Base-by-base conservation (phyloP, 208 protist species). In the Phytomonas serpens region DNA sequence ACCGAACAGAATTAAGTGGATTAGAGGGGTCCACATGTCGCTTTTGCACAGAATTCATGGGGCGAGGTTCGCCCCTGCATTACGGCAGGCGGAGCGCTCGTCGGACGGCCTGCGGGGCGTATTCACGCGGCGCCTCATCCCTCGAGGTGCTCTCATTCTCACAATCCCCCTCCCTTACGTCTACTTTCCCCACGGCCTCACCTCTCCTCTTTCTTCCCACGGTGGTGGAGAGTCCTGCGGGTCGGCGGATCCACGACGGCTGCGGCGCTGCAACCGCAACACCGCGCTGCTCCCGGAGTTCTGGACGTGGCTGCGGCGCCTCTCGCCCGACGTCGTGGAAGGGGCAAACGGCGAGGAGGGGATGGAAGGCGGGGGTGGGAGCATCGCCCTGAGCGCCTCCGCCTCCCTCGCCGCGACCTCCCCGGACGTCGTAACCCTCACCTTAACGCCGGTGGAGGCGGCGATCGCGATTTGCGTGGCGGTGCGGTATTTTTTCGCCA, bases 361-460 rank as follows among this genome's bases (percentile, higher is more conserved):
- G 40, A n/a, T n/a, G n/a, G n/a, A n/a, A n/a, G n/a, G n/a, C n/a
- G 40, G 40, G 9, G 40, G 13, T 3, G 40, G 40, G 40, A 47
- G 13, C 14, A 11, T 73, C 1, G n/a, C 52, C 29, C 68, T 77
- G 27, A 47, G 32, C 6, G 70, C 38, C 9, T 67, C 70, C 13
- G 40, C 40, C 40, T 47, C 40, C 13, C 40, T 47, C 14, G 9
- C 2, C 1, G 40, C 6, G 13, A 1, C n/a, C 13, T 13, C 69
- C 3, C 69, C 78, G 36, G 19, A 61, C 6, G 75, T 92, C 2
- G 30, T 86, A 27, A 81, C 84, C 3, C 51, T 95, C 42, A 72
- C 66, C 5, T 63, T 95, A n/a, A 83, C 90, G 3, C 85, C 88
- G 0, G 87, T 93, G 13, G 87, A 93, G 76, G 91, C 91, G 0